These are phyloP conservation scores for Ajuga chamaepitys DNA, from an alignment of 257 asterid species.

Conservation along the genomic window DNA sequence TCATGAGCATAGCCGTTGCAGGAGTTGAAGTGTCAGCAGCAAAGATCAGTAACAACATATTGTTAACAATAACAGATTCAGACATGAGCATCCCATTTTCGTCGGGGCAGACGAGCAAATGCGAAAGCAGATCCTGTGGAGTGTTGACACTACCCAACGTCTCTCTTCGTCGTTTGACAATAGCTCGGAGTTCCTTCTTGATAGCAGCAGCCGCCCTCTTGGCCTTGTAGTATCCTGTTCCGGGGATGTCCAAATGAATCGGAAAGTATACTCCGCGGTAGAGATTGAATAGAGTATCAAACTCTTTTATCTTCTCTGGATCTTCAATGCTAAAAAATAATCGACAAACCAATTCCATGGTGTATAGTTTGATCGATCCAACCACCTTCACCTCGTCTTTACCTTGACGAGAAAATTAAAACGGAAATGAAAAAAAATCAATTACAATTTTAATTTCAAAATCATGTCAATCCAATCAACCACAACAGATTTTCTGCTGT, in stretches of 20 bases:
- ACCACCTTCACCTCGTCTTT: slow-evolving; percentile 39
- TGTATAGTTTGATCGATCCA: slow-evolving; percentile 45
- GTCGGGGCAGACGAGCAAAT: slow-evolving; percentile 43
- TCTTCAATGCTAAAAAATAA: slow-evolving; percentile 74
- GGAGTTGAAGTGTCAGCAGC: slow-evolving; percentile 76
- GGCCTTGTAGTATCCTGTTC: slow-evolving; percentile 52
- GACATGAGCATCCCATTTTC: slow-evolving; percentile 63
- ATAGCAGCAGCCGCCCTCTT: slow-evolving; percentile 42
- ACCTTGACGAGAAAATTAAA: slow-evolving; percentile 28
- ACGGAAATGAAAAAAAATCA: too few relatives aligned
- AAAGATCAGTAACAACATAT: slow-evolving; percentile 58
- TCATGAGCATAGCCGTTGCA: slow-evolving; percentile 48
- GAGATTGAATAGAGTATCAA: slow-evolving; percentile 41
- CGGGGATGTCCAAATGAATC: slow-evolving; percentile 57
- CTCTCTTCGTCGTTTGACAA: slow-evolving; percentile 48
- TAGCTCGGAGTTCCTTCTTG: slow-evolving; percentile 29
- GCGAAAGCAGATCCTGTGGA: slow-evolving; percentile 64
- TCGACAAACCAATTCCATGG: slow-evolving; percentile 66
- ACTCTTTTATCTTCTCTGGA: slow-evolving; percentile 29
- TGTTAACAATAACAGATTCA: slow-evolving; percentile 51
- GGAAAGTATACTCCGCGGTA: slow-evolving; percentile 55
- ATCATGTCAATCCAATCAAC: too few relatives aligned
- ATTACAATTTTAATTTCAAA: too few relatives aligned
- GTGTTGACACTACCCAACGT: slow-evolving; percentile 30
- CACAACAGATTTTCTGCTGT: too few relatives aligned